Conservation (phyloP, 805 yeast species). For the Saccharomycopsis sp. region DNA sequence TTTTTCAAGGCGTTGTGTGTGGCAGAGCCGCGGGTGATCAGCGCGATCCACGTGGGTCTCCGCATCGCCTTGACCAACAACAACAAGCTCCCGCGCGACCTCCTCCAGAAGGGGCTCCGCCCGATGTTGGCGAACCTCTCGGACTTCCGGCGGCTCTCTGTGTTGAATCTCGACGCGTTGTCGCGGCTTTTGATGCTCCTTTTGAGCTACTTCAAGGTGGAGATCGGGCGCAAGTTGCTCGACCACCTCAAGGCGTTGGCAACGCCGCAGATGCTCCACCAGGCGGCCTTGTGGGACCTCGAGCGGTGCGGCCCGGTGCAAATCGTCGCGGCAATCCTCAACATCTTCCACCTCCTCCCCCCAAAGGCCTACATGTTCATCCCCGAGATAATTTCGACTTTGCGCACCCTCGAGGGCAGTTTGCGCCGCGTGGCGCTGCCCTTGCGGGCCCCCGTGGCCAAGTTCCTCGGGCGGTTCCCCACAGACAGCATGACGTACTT, state of each 20-base stretch:
- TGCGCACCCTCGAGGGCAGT: conserved; percentile 72
- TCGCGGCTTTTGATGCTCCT: conserved; percentile 79
- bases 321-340: conserved; percentile 82
- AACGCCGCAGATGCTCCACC: conserved; percentile 67
- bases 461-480: conserved; percentile 77
- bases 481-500: conserved; percentile 68
- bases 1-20: conserved; percentile 89
- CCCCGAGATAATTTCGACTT: conserved; percentile 73
- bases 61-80: conserved; percentile 77
- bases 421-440: conserved; percentile 84
- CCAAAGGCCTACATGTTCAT: conserved; percentile 86
- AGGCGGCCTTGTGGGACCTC: conserved; percentile 73
- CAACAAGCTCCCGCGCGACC: conserved; percentile 84
- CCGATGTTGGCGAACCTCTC: conserved; percentile 95
- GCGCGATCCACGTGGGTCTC: conserved; percentile 87
- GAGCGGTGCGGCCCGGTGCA: conserved; percentile 75
- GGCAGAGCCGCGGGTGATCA: conserved; percentile 75
- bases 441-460: conserved; percentile 81
- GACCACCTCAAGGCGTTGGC: conserved; percentile 98
- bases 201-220: conserved; percentile 94
- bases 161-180: conserved; percentile 83
- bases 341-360: conserved; percentile 87
- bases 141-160: conserved; percentile 85
- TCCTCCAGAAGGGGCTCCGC: conserved; percentile 88
- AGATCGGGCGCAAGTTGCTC: conserved; percentile 85